A percentile compares a stretch with the other conserved stretches of the same genome.
Conservation (phyloP, 2,329 filamentous ascomycete genomes). For the Aurifilum marmelostoma region DNA sequence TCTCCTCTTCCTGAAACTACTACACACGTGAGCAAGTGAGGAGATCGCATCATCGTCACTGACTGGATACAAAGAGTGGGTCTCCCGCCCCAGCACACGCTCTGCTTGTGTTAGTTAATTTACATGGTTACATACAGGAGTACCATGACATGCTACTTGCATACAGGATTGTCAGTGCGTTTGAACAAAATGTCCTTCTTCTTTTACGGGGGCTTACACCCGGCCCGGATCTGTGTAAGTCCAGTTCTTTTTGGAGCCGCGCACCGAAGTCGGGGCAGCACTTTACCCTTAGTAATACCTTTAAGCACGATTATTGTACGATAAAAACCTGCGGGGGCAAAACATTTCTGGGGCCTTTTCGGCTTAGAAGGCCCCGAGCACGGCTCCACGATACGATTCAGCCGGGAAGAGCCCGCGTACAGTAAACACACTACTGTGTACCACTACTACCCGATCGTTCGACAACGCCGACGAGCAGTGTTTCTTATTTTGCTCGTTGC, state of each 20-base stretch:
- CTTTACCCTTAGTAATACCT: too few species aligned
- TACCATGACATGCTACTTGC: too few species aligned
- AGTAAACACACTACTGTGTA: too few species aligned
- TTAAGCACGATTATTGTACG: too few species aligned
- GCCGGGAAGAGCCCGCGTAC: not conserved
- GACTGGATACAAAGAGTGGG: slow-evolving; percentile 6
- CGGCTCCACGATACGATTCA: not conserved
- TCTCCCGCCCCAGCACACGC: not conserved
- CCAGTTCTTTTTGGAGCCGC: not conserved
- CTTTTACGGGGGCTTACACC: not conserved
- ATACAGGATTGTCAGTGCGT: too few species aligned
- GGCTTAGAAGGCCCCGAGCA: not conserved
- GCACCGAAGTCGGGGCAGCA: too few species aligned
- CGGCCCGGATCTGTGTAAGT: not conserved
- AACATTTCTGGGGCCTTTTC: not conserved
- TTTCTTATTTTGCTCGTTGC: not conserved
- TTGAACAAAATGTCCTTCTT: not conserved
- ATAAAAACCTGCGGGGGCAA: not conserved
- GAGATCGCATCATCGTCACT: slow-evolving; percentile 11
- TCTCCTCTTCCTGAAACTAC: not conserved
- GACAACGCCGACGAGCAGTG: not conserved
- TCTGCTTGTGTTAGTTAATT: too few species aligned
- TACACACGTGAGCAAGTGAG: slow-evolving; percentile 6
- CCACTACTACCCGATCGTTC: not conserved
- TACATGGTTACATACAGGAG: too few species aligned